Percentiles rank a stretch among this genome's conserved stretches.
These are phyloP conservation scores for Epichloe bromicola DNA, from an alignment of 2,329 filamentous ascomycete species.

Conservation along the genomic window DNA sequence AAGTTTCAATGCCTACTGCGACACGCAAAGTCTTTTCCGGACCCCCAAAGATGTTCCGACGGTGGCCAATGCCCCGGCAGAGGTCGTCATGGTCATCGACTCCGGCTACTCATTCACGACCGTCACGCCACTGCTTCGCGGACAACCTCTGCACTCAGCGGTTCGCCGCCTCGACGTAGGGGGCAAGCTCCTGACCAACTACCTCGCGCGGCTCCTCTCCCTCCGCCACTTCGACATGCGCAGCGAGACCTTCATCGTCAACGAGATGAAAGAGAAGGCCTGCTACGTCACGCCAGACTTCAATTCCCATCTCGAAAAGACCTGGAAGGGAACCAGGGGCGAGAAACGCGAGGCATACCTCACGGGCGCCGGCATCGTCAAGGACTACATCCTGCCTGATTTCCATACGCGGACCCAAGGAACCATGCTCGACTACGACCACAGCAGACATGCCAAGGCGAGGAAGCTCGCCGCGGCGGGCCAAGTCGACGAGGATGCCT, in stretches of 20 bases:
- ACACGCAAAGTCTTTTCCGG: slow-evolving; percentile 56
- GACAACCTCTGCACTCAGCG: slow-evolving; percentile 66
- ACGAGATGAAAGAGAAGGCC: slow-evolving; percentile 85
- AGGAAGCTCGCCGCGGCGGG: slow-evolving; percentile 31
- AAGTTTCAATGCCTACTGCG: slow-evolving; percentile 69
- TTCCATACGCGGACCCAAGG: slow-evolving; percentile 50
- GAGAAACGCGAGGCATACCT: slow-evolving; percentile 38
- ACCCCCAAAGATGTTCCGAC: slow-evolving; percentile 36
- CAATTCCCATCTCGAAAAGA: slow-evolving; percentile 59
- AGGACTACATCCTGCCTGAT: slow-evolving; percentile 89
- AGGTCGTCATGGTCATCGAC: slow-evolving; percentile 80
- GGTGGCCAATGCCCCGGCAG: slow-evolving; percentile 42
- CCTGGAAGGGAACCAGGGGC: slow-evolving; percentile 65
- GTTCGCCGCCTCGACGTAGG: slow-evolving; percentile 80
- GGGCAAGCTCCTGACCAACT: slow-evolving; percentile 86
- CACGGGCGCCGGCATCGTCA: slow-evolving; percentile 50
- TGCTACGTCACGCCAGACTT: slow-evolving; percentile 79
- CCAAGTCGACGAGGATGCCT: slow-evolving; percentile 53
- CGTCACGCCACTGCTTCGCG: slow-evolving; percentile 72
- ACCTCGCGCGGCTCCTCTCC: slow-evolving; percentile 79
- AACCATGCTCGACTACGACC: slow-evolving; percentile 64
- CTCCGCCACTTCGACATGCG: slow-evolving; percentile 91
- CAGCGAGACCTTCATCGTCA: slow-evolving; percentile 85
- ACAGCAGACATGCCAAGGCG: slow-evolving; percentile 42
- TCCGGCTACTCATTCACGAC: slow-evolving; percentile 90